Conservation (phyloP, 192 early-diverging fungal species). For the Umbelopsis vinacea region DNA sequence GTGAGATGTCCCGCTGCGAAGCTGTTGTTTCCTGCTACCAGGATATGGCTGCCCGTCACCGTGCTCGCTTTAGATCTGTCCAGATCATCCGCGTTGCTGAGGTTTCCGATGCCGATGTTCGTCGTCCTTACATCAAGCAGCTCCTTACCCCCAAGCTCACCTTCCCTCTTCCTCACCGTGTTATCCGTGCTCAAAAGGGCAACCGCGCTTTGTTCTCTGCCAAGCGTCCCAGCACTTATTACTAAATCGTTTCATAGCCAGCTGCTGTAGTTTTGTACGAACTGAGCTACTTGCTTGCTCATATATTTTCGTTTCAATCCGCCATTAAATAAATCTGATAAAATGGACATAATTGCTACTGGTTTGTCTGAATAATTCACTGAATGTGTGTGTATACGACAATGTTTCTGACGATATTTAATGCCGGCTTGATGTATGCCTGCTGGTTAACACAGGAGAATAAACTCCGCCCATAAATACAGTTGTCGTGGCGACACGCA, state of each 20-base stretch:
- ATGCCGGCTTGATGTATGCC: too few relatives aligned
- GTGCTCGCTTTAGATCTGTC: slow-evolving; percentile 95
- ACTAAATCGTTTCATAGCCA: slow-evolving; percentile 53
- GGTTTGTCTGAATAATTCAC: too few relatives aligned
- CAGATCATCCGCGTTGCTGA: slow-evolving; percentile 99
- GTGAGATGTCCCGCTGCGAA: slow-evolving; percentile 86
- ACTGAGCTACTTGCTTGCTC: slow-evolving; percentile 15
- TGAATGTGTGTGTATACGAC: too few relatives aligned
- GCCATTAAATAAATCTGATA: slow-evolving; percentile 19
- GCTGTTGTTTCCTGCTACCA: slow-evolving; percentile 83
- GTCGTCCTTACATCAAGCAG: slow-evolving; percentile 98
- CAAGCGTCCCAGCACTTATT: slow-evolving; percentile 93
- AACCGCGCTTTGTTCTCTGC: slow-evolving; percentile 86
- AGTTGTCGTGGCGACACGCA: neutral
- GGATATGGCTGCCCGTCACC: slow-evolving; percentile 99
- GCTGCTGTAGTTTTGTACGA: slow-evolving; percentile 23
- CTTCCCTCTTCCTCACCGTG: slow-evolving; percentile 99
- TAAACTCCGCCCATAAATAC: slow-evolving; percentile 11
- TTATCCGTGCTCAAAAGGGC: slow-evolving; percentile 82
- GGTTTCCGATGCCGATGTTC: slow-evolving; percentile 87
- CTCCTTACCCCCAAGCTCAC: slow-evolving; percentile 85
- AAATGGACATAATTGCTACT: neutral
- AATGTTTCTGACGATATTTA: too few relatives aligned
- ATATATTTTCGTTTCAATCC: slow-evolving; percentile 18
- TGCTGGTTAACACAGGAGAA: too few relatives aligned